Evolutionary conservation across 306 rosid genomes (phyloP), one percentile per base, ranked within the genome.

Genomic region (Cajanus cajan): DNA sequence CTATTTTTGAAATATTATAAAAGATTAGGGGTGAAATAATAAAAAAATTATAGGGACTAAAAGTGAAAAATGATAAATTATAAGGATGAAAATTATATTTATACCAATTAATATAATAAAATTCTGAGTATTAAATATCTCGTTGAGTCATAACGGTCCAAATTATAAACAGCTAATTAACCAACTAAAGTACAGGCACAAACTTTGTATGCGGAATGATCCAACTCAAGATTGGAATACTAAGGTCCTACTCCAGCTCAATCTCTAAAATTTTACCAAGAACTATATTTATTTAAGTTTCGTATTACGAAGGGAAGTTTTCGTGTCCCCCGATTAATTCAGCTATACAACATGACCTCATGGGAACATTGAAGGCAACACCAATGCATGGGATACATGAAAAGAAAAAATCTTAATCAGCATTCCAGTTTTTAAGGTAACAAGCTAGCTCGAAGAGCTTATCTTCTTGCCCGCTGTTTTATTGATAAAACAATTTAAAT

Each of bases 401-500:
- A 14, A 10, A 61, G 14, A 41, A 16, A 9, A 52, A 73, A 13
- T n/a, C 82, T 59, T 44, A 8, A 33, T 36, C 40, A 36, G n/a
- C n/a, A n/a, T n/a, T n/a, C n/a, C n/a, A n/a, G 10, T 12, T 52
- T 31, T 19, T 28, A 13, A 24, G 12, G 77, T 13, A 73, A 54
- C 24, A 73, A 57, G 14, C 28, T 37, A 74, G 54, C 58, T 31
- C 5, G 10, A 48, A 37, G 73, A 64, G 47, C 22, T 52, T 68
- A 54, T 36, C 61, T 68, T 33, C 76, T 31, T 43, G 55, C 44
- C 55, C 7, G 41, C 54, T 52, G 62, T 64, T 76, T 66, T 81
- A 66, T 74, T 74, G 80, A 39, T 54, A 13, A 68, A 67, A 44
- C 10, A 68, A 81, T 15, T 19, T 43, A 43, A 68, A 41, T 36